These are phyloP conservation scores for Boletus rex-veris DNA, from an alignment of 768 basidiomycete species.

Conservation along the genomic window DNA sequence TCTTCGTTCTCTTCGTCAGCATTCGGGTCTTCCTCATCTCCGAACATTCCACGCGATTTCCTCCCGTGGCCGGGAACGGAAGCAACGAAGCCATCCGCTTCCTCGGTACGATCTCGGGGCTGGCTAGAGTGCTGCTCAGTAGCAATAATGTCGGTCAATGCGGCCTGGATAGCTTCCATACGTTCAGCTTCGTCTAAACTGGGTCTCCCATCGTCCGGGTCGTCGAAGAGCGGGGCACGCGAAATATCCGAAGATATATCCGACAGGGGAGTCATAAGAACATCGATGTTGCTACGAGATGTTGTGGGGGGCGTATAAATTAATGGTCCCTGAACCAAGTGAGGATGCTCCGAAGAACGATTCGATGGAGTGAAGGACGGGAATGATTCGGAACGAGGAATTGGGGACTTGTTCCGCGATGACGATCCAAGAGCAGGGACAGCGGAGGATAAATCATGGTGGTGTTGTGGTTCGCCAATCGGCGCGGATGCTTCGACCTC, in stretches of 20 bases:
- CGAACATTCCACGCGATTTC: slow-evolving; percentile 32
- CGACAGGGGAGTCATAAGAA: slow-evolving; percentile 72
- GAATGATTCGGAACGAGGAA: slow-evolving; percentile 37
- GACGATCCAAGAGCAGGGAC: neutral
- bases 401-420: slow-evolving; percentile 9
- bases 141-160: slow-evolving; percentile 93
- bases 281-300: slow-evolving; percentile 58
- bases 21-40: slow-evolving; percentile 37
- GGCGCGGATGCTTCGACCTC: slow-evolving; percentile 3
- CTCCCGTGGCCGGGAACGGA: slow-evolving; percentile 4
- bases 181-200: slow-evolving; percentile 69
- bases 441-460: slow-evolving; percentile 9
- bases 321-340: slow-evolving; percentile 16
- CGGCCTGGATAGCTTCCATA: slow-evolving; percentile 96
- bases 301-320: slow-evolving; percentile 17
- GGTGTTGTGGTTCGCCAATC: slow-evolving; percentile 6
- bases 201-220: slow-evolving; percentile 58
- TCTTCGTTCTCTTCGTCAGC: slow-evolving; percentile 48
- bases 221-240: slow-evolving; percentile 76
- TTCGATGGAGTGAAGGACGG: slow-evolving; percentile 28
- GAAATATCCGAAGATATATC: slow-evolving; percentile 50
- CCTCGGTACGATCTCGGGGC: slow-evolving; percentile 8
- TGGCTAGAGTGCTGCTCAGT: slow-evolving; percentile 57
- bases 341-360: slow-evolving; percentile 15
- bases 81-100: slow-evolving; percentile 4